Conservation (phyloP, 495 filamentous ascomycete genomes). For the Astrothelium subdiscretum region DNA sequence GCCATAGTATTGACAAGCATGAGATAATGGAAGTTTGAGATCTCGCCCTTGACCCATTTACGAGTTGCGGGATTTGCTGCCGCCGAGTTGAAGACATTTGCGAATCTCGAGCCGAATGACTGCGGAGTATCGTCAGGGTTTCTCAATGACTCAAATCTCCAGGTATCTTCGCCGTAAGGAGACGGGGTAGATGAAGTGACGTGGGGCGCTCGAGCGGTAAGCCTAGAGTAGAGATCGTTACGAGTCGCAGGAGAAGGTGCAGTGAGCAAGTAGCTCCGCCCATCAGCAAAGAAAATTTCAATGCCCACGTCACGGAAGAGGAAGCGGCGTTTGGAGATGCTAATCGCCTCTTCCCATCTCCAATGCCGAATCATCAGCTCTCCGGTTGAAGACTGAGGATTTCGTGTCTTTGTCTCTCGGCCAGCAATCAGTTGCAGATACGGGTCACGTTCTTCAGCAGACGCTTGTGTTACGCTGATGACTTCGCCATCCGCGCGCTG, state of each 20-base stretch:
- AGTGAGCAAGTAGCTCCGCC: slow-evolving; percentile 85
- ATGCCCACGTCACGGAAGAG: slow-evolving; percentile 90
- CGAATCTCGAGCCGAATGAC: slow-evolving; percentile 80
- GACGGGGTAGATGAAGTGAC: slow-evolving; percentile 43
- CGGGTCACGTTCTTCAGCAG: slow-evolving; percentile 81
- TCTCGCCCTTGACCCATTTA: slow-evolving; percentile 85
- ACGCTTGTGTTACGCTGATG: slow-evolving; percentile 89
- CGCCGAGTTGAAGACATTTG: slow-evolving; percentile 76
- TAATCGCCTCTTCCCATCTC: slow-evolving; percentile 89
- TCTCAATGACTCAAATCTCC: slow-evolving; percentile 76
- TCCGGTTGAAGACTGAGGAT: slow-evolving; percentile 33
- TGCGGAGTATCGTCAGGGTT: slow-evolving; percentile 72
- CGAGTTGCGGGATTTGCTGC: slow-evolving; percentile 70
- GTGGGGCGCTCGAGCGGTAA: slow-evolving; percentile 68
- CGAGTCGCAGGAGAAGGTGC: slow-evolving; percentile 58
- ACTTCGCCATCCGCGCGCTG: slow-evolving; percentile 91
- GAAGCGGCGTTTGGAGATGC: slow-evolving; percentile 92
- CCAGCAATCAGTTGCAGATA: slow-evolving; percentile 91
- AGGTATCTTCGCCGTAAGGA: slow-evolving; percentile 48
- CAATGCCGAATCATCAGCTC: slow-evolving; percentile 80
- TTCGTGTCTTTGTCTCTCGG: slow-evolving; percentile 47
- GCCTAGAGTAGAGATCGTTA: slow-evolving; percentile 64
- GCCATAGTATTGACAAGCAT: slow-evolving; percentile 98
- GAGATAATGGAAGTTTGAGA: slow-evolving; percentile 96
- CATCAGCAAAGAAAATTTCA: slow-evolving; percentile 94